Conservation (phyloP, 108 stramenopile genomes). For the Pseudonitzschia delicatissima region DNA sequence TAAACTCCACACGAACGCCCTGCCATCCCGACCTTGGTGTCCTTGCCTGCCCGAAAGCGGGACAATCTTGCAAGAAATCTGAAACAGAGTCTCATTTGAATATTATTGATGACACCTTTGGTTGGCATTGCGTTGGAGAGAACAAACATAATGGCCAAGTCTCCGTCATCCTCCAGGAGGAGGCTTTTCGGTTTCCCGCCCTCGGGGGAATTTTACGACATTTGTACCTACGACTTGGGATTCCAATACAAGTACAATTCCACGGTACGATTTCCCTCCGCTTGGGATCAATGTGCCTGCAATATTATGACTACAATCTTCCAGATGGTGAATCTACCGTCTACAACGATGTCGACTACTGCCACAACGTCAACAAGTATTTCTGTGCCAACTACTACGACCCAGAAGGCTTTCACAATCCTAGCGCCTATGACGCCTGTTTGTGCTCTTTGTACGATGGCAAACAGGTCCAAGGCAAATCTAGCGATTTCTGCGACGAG, state of each 20-base stretch:
- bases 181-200: background rate
- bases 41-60: background rate
- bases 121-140: no score
- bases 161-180: background rate
- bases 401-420: background rate
- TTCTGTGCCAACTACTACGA: background rate
- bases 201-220: background rate
- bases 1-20: background rate
- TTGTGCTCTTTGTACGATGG: background rate
- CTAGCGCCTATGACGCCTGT: background rate
- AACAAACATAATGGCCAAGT: background rate
- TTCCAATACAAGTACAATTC: slow-evolving; percentile 1
- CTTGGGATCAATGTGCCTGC: background rate
- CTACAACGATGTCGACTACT: slow-evolving; percentile 1
- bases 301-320: background rate
- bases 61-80: background rate
- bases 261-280: background rate
- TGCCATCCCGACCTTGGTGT: slow-evolving; percentile 1
- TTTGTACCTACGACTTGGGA: background rate
- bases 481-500: background rate
- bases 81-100: no score
- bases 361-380: background rate
- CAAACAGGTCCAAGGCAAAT: background rate
- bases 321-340: background rate
- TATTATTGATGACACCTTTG: no score